These are phyloP conservation scores for Colletotrichum phormii DNA, from an alignment of 2,329 filamentous ascomycete species.

Conservation along the genomic window DNA sequence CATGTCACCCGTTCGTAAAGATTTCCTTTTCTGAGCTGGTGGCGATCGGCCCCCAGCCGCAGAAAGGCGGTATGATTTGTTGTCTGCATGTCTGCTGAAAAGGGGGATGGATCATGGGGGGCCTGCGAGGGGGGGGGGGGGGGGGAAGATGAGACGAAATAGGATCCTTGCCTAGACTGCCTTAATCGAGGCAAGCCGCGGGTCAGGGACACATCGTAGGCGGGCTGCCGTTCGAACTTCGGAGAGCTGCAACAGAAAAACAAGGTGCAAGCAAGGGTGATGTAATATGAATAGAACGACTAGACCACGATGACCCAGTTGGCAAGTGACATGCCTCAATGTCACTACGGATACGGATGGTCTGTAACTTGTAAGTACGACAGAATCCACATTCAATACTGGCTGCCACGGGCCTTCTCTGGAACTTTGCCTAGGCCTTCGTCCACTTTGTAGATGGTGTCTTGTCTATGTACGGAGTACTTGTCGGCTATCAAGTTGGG, in stretches of 20 bases:
- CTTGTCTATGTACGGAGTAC: neutral
- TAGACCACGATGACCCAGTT: constrained; percentile 6
- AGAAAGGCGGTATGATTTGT: neutral
- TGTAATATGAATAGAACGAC: neutral
- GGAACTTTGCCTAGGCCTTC: neutral
- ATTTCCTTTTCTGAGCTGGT: constrained; percentile 32
- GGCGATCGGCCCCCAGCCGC: constrained; percentile 12
- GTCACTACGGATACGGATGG: neutral
- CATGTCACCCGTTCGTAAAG: constrained; percentile 29
- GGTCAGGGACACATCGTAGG: neutral
- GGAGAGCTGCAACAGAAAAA: neutral
- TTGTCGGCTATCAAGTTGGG: neutral
- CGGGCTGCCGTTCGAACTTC: constrained; percentile 1
- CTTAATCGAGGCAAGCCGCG: neutral
- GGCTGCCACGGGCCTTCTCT: neutral
- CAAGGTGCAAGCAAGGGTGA: neutral
- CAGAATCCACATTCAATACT: neutral
- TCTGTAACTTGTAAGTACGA: neutral
- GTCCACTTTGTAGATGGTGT: neutral
- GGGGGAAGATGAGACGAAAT: constrained; percentile 22
- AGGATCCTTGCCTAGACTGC: constrained; percentile 2
- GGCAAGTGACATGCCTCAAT: constrained; percentile 15
- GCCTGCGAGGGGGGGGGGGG: neutral
- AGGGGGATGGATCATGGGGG: constrained; percentile 9
- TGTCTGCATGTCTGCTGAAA: constrained; percentile 14